These are phyloP conservation scores for Talaromyces sp. DNA, from an alignment of 2,329 filamentous ascomycete species.

Conservation along the genomic window DNA sequence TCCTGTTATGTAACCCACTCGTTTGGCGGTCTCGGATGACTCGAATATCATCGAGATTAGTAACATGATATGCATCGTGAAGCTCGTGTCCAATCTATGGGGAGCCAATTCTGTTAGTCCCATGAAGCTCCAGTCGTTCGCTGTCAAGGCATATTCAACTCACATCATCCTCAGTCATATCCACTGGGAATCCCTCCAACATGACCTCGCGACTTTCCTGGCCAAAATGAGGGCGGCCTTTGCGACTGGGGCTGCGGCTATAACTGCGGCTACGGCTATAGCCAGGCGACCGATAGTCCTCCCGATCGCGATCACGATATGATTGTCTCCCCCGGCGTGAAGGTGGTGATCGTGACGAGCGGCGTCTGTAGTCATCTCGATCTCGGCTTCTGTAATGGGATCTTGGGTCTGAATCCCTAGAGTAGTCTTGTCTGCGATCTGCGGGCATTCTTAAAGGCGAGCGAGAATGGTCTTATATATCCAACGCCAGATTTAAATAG, in stretches of 20 bases:
- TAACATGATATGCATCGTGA: slow-evolving; percentile 53
- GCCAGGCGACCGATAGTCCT: slow-evolving; percentile 48
- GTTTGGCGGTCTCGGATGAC: slow-evolving; percentile 62
- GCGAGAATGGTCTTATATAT: slow-evolving; percentile 40
- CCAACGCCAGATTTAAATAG: slow-evolving; percentile 19
- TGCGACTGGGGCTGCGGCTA: slow-evolving; percentile 40
- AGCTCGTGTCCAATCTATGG: slow-evolving; percentile 61
- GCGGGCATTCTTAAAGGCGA: slow-evolving; percentile 40
- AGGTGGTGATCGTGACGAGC: slow-evolving; percentile 37
- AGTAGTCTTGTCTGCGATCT: slow-evolving; percentile 41
- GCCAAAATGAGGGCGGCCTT: slow-evolving; percentile 40
- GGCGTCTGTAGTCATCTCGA: slow-evolving; percentile 39
- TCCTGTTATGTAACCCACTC: slow-evolving; percentile 43
- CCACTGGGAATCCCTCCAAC: slow-evolving; percentile 53
- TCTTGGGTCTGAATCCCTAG: slow-evolving; percentile 35
- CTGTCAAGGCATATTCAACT: slow-evolving; percentile 9
- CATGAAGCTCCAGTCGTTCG: slow-evolving; percentile 13
- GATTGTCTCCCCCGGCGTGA: slow-evolving; percentile 39
- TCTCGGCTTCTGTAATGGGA: slow-evolving; percentile 36
- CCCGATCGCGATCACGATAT: slow-evolving; percentile 51
- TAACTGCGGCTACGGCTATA: slow-evolving; percentile 42
- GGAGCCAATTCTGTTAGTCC: slow-evolving; percentile 34
- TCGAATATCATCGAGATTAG: slow-evolving; percentile 59
- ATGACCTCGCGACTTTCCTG: slow-evolving; percentile 54
- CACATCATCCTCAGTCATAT: slow-evolving; percentile 57